Percentiles rank a stretch among this genome's conserved stretches.
phyloP scores from a whole-genome alignment of 805 yeast species.

The Candida andamanensis region DNA sequence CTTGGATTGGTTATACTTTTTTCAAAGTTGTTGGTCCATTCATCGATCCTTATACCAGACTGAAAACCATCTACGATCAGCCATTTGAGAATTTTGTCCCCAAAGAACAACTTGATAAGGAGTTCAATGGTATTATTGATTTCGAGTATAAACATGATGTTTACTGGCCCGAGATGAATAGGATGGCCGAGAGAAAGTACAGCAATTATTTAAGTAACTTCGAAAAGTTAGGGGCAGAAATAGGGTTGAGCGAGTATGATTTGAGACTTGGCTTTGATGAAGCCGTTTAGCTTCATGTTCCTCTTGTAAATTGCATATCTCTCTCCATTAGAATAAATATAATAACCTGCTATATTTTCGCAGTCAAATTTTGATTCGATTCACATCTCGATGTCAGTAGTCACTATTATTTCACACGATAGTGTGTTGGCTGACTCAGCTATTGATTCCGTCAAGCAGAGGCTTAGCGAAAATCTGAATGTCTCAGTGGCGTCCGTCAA shows the following conservation, averaged over 20 bases:
- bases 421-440: conserved; percentile 4
- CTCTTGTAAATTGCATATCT: no score
- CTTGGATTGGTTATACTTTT: conserved; percentile 54
- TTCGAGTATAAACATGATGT: conserved; percentile 49
- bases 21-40: conserved; percentile 54
- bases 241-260: conserved; percentile 55
- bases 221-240: conserved; percentile 39
- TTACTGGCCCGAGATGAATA: conserved; percentile 49
- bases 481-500: not conserved
- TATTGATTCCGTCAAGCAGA: conserved; percentile 4
- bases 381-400: no score
- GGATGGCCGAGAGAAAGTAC: conserved; percentile 36
- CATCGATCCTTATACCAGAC: conserved; percentile 54
- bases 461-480: not conserved
- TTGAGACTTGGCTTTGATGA: conserved; percentile 27
- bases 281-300: no score
- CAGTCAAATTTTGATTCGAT: no score
- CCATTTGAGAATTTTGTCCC: conserved; percentile 54
- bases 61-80: conserved; percentile 53
- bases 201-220: conserved; percentile 30
- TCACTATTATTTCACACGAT: conserved; percentile 17
- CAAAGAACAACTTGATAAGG: conserved; percentile 44
- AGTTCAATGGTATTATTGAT: conserved; percentile 45
- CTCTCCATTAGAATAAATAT: no score
- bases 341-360: no score